These are phyloP conservation scores for Alternaria arbusti DNA, from an alignment of 2,329 filamentous ascomycete genomes.

Conservation along the genomic window DNA sequence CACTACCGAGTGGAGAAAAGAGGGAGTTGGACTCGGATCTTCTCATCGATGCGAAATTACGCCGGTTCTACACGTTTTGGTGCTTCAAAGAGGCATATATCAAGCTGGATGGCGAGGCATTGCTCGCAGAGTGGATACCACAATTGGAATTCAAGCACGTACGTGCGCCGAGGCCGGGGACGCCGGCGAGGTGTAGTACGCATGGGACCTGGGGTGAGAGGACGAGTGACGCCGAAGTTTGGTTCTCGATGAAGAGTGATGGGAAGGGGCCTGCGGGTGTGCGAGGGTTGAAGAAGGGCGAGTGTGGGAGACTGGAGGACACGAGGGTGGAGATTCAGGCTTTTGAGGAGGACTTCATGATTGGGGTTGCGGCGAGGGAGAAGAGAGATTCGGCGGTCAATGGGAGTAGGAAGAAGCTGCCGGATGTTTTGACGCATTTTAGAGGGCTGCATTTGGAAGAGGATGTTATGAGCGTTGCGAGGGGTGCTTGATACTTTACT, in stretches of 20 bases:
- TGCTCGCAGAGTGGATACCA: conserved; percentile 74
- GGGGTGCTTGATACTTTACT: neutral
- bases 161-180: conserved; percentile 54
- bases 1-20: conserved; percentile 43
- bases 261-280: conserved; percentile 10
- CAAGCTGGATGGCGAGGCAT: conserved; percentile 81
- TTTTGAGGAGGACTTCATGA: conserved; percentile 65
- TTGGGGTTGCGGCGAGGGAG: conserved; percentile 60
- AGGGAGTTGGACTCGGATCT: conserved; percentile 51
- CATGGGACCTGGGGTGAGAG: conserved; percentile 55
- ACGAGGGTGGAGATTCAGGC: conserved; percentile 64
- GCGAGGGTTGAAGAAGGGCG: conserved; percentile 2
- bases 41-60: conserved; percentile 66
- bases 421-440: conserved; percentile 50
- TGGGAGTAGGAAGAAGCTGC: conserved; percentile 38
- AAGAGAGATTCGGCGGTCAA: conserved; percentile 5
- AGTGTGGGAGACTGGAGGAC: conserved; percentile 50
- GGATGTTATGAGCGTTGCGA: conserved; percentile 47
- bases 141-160: conserved; percentile 73
- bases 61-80: conserved; percentile 79
- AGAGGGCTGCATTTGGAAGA: conserved; percentile 54
- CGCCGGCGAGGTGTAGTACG: conserved; percentile 51
- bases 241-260: conserved; percentile 52
- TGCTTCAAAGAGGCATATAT: conserved; percentile 81
- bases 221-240: conserved; percentile 58